phyloP scores from a whole-genome alignment of 2,329 filamentous ascomycete genomes.

The Phaeosphaeriaceae sp. region DNA sequence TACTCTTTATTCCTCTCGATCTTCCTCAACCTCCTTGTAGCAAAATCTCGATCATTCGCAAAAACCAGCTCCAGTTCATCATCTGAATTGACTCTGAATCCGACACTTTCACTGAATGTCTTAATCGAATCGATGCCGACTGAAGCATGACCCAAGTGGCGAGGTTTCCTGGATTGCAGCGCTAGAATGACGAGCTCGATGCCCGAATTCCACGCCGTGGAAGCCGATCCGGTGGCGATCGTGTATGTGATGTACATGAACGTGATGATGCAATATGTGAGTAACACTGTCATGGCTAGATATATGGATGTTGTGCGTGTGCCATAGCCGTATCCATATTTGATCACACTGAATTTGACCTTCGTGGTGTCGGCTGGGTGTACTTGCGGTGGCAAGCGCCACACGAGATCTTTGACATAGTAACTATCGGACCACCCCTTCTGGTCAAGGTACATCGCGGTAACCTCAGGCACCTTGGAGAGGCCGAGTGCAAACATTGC shows the following conservation, averaged over 20 bases:
- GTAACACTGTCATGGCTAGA: constrained; percentile 7
- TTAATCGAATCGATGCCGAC: constrained; percentile 7
- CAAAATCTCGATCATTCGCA: constrained; percentile 4
- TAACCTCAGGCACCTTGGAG: background rate
- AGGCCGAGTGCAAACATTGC: background rate
- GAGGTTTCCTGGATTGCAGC: constrained; percentile 8
- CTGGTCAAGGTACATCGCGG: no score
- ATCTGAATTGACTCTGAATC: constrained; percentile 7
- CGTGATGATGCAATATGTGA: constrained; percentile 6
- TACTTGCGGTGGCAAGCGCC: background rate
- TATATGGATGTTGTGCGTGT: background rate
- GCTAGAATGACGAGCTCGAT: constrained; percentile 10
- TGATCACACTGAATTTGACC: background rate
- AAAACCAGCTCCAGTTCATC: constrained; percentile 13
- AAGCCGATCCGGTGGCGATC: constrained; percentile 5
- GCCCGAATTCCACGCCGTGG: constrained; percentile 14
- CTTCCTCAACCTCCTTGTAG: background rate
- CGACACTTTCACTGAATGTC: constrained; percentile 9
- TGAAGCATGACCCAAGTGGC: constrained; percentile 3
- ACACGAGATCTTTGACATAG: background rate
- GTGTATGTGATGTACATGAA: constrained; percentile 9
- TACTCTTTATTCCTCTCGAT: background rate
- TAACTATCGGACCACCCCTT: background rate
- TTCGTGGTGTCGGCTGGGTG: background rate
- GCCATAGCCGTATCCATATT: constrained; percentile 8